A percentile compares a stretch with the other conserved stretches of the same genome.
Evolutionary conservation across 2,329 filamentous ascomycete species (phyloP).

Genomic region (Mycosphaerelloides madeirae): DNA sequence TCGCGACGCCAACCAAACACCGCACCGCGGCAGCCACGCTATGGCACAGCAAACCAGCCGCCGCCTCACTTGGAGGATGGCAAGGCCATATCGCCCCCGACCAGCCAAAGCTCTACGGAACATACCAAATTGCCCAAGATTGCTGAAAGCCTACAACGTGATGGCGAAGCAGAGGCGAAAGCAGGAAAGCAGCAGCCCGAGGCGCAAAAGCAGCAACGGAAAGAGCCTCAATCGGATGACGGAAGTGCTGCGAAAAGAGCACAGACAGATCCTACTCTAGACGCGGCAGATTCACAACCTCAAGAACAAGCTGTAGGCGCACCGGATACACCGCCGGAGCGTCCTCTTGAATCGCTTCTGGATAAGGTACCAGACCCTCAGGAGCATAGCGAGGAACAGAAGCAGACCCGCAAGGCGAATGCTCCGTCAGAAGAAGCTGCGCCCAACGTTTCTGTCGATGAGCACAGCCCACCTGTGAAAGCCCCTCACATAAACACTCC

Average conservation of each 20-base stretch:
- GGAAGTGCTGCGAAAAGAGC: slow-evolving; percentile 5
- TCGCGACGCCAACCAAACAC: slow-evolving; percentile 27
- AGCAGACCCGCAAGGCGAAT: slow-evolving; percentile 5
- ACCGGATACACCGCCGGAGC: slow-evolving; percentile 16
- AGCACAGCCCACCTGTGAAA: slow-evolving; percentile 50
- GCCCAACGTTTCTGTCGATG: slow-evolving; percentile 23
- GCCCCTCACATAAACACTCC: slow-evolving; percentile 60
- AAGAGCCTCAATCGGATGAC: slow-evolving; percentile 17
- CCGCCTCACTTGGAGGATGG: slow-evolving; percentile 34
- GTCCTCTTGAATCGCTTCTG: slow-evolving; percentile 27
- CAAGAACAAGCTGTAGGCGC: slow-evolving; percentile 7
- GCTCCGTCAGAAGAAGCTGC: slow-evolving; percentile 21
- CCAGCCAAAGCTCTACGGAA: slow-evolving; percentile 5
- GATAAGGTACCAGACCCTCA: slow-evolving; percentile 26
- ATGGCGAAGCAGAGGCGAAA: slow-evolving; percentile 25
- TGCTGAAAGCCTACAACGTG: slow-evolving; percentile 27
- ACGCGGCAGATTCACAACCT: slow-evolving; percentile 12
- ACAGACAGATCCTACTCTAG: slow-evolving; percentile 22
- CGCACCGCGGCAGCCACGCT: slow-evolving; percentile 34
- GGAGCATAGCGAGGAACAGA: slow-evolving; percentile 19
- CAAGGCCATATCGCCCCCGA: slow-evolving; percentile 20
- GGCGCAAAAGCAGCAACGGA: slow-evolving; percentile 7
- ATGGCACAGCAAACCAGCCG: slow-evolving; percentile 47
- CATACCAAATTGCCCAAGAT: slow-evolving; percentile 28
- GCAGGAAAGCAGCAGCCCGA: slow-evolving; percentile 10